Conservation (phyloP, 2,329 filamentous ascomycete genomes). For the Mycocentrospora acerina region DNA sequence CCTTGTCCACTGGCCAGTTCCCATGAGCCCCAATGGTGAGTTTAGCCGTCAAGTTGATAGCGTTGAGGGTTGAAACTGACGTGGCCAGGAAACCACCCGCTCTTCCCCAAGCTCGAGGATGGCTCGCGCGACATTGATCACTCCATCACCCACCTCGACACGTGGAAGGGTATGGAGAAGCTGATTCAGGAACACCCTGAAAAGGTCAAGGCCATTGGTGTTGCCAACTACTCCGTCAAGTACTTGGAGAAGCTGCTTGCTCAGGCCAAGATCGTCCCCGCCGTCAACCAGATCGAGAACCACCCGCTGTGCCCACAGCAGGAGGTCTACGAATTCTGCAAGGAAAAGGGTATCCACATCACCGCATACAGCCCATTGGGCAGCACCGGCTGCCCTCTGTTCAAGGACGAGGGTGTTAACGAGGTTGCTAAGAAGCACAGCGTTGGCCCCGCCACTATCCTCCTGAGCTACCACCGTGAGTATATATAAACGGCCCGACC, state of each 20-base stretch:
- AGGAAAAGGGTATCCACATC: conserved; percentile 67
- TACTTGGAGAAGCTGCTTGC: conserved; percentile 54
- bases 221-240: conserved; percentile 52
- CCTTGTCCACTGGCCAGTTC: conserved; percentile 81
- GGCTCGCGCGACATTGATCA: conserved; percentile 72
- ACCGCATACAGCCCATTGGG: conserved; percentile 65
- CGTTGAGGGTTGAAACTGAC: conserved; percentile 1
- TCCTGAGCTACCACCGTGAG: conserved; percentile 73
- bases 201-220: conserved; percentile 53
- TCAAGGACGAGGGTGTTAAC: conserved; percentile 50
- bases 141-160: conserved; percentile 70
- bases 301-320: conserved; percentile 71
- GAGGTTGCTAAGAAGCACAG: conserved; percentile 54
- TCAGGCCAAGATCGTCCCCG: conserved; percentile 64
- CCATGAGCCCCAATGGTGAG: conserved; percentile 73
- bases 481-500: conserved; percentile 11
- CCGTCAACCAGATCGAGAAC: conserved; percentile 74
- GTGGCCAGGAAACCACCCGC: conserved; percentile 62
- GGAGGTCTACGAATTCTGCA: conserved; percentile 70
- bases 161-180: conserved; percentile 76
- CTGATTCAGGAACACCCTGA: conserved; percentile 50
- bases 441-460: conserved; percentile 55
- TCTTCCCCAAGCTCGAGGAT: conserved; percentile 73
- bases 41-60: background rate
- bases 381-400: conserved; percentile 51